A percentile compares a stretch with the other conserved stretches of the same genome.
These are phyloP conservation scores for Prunus mongolica DNA, from an alignment of 306 rosid genomes.

Conservation along the genomic window DNA sequence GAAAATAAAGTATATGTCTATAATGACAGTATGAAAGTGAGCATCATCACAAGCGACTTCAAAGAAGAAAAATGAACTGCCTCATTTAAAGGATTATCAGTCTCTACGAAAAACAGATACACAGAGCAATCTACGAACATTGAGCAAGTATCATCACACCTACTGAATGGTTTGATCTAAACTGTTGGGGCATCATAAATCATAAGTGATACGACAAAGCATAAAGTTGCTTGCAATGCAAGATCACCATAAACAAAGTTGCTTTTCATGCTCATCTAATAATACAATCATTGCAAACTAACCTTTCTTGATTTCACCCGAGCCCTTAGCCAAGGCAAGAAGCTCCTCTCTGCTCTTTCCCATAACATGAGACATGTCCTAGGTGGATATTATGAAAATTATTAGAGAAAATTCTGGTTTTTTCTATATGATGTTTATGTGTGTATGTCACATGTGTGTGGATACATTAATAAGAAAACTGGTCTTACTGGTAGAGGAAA, in stretches of 20 bases:
- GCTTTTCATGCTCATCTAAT: not conserved
- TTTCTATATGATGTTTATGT: not conserved
- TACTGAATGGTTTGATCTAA: conserved; percentile 5
- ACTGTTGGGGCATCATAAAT: not conserved
- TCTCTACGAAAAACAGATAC: not conserved
- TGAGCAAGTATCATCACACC: not conserved
- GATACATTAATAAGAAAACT: not conserved
- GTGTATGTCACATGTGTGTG: not conserved
- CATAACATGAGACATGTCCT: conserved; percentile 84
- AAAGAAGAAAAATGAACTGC: not conserved
- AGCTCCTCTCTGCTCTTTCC: conserved; percentile 84
- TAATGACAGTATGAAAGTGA: not conserved
- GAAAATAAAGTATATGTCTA: not conserved
- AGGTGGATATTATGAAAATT: conserved; percentile 16
- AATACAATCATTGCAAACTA: conserved; percentile 8
- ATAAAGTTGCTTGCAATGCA: not conserved
- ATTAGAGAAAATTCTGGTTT: not conserved
- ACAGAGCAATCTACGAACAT: not conserved
- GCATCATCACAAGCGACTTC: not conserved
- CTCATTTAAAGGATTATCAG: not conserved
- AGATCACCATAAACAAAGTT: not conserved
- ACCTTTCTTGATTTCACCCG: conserved; percentile 57
- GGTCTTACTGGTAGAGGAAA: conserved; percentile 83
- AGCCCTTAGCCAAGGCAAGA: conserved; percentile 59
- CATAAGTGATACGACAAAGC: not conserved